Percentiles rank a stretch among this genome's conserved stretches.
Evolutionary conservation across 2,329 filamentous ascomycete species (phyloP).

Genomic region (Penicillium sp.): DNA sequence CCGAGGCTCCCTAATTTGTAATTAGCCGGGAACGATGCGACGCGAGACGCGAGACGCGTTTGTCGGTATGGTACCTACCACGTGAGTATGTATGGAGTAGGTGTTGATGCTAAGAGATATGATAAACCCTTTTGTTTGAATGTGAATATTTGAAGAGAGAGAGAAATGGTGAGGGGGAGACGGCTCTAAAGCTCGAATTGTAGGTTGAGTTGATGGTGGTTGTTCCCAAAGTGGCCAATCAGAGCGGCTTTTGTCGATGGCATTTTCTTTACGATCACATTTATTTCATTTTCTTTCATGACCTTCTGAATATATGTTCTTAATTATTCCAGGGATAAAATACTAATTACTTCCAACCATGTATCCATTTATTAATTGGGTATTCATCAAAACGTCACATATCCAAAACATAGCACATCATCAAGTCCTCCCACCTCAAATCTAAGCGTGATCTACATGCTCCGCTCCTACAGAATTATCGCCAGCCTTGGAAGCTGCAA

Average conservation of each 20-base stretch:
- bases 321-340: no score
- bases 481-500: constrained; percentile 3
- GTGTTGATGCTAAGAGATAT: not conserved
- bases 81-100: not conserved
- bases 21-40: constrained; percentile 5
- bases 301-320: not conserved
- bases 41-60: constrained; percentile 21
- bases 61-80: not conserved
- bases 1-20: not conserved
- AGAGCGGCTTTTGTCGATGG: not conserved
- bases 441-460: constrained; percentile 21
- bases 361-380: not conserved
- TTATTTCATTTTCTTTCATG: no score
- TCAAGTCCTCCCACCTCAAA: not conserved
- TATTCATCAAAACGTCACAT: not conserved
- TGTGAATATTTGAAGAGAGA: not conserved
- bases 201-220: constrained; percentile 45
- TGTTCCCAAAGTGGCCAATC: constrained; percentile 30
- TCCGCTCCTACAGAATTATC: constrained; percentile 13
- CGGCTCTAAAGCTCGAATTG: constrained; percentile 46
- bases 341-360: not conserved
- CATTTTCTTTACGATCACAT: not conserved
- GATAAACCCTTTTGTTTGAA: not conserved
- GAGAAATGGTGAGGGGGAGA: not conserved
- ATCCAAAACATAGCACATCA: not conserved